These are phyloP conservation scores for Raffaelea arxii DNA, from an alignment of 2,329 filamentous ascomycete genomes.

Conservation along the genomic window DNA sequence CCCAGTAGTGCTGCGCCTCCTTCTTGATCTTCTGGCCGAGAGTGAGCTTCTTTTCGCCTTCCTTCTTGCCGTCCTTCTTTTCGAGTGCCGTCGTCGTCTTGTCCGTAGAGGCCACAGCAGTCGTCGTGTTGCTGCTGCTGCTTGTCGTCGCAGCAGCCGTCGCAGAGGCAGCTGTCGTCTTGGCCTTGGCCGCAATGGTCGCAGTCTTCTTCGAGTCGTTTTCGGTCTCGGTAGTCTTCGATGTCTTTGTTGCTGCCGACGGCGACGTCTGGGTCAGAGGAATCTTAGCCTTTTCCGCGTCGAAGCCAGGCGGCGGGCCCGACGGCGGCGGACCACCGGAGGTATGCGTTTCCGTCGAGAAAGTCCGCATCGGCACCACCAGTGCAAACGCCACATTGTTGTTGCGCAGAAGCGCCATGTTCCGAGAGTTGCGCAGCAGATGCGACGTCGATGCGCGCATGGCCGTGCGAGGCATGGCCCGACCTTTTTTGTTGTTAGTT, in stretches of 20 bases:
- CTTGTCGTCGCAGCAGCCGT: not conserved
- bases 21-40: conserved; percentile 90
- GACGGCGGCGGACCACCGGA: conserved; percentile 35
- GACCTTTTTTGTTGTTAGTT: conserved; percentile 23
- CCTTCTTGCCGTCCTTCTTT: conserved; percentile 51
- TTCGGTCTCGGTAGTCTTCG: conserved; percentile 17
- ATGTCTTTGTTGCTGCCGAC: conserved; percentile 18
- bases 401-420: conserved; percentile 32
- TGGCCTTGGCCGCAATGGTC: not conserved
- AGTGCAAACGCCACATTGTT: conserved; percentile 39
- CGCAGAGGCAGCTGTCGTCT: conserved; percentile 1
- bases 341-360: conserved; percentile 51
- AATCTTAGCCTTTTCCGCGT: conserved; percentile 81
- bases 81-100: conserved; percentile 37
- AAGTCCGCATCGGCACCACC: conserved; percentile 44
- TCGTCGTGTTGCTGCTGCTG: conserved; percentile 12
- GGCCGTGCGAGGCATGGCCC: conserved; percentile 33
- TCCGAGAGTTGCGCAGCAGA: conserved; percentile 35
- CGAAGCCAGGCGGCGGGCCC: conserved; percentile 81
- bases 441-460: conserved; percentile 36
- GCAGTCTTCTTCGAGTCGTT: not conserved
- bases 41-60: conserved; percentile 71
- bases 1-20: conserved; percentile 92
- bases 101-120: conserved; percentile 7
- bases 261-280: conserved; percentile 41